phyloP scores from a whole-genome alignment of 352 stramenopile species.

The Pythium phragmitis region DNA sequence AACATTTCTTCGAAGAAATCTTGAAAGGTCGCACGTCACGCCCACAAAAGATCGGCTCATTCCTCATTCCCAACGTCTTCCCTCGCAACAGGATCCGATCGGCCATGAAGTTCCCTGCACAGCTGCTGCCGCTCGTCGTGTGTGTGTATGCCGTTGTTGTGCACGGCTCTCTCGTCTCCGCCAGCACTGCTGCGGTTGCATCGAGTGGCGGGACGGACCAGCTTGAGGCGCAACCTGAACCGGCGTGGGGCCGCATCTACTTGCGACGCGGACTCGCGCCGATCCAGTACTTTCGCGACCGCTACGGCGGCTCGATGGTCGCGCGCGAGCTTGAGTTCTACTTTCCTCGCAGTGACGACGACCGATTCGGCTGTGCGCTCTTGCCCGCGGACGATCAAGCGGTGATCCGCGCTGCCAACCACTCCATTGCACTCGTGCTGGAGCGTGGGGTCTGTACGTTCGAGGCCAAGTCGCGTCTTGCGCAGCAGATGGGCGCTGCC shows the following conservation, averaged over 20 bases:
- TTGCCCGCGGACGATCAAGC: conserved; percentile 36
- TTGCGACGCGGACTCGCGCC: conserved; percentile 54
- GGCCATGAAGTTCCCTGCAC: conserved; percentile 9
- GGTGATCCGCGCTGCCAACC: conserved; percentile 33
- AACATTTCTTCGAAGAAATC: conserved; percentile 14
- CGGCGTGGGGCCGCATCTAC: conserved; percentile 65
- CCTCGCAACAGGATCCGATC: neutral
- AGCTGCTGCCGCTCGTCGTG: neutral
- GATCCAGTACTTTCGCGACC: conserved; percentile 77
- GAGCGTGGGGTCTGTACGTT: conserved; percentile 70
- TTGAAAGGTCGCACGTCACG: conserved; percentile 8
- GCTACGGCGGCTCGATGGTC: conserved; percentile 46
- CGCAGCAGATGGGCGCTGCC: conserved; percentile 43
- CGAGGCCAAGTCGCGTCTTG: conserved; percentile 53
- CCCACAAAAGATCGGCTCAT: neutral
- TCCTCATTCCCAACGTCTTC: neutral
- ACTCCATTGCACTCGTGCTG: conserved; percentile 44
- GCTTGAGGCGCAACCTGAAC: conserved; percentile 17
- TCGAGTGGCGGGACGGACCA: neutral
- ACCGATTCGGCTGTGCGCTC: conserved; percentile 43
- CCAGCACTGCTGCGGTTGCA: neutral
- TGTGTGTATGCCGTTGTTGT: neutral
- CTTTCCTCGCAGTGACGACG: conserved; percentile 34
- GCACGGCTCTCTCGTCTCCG: neutral
- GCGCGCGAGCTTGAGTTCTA: conserved; percentile 43